Conservation (phyloP, 1,139 yeast genomes). For the Geotrichum macrosporum region DNA sequence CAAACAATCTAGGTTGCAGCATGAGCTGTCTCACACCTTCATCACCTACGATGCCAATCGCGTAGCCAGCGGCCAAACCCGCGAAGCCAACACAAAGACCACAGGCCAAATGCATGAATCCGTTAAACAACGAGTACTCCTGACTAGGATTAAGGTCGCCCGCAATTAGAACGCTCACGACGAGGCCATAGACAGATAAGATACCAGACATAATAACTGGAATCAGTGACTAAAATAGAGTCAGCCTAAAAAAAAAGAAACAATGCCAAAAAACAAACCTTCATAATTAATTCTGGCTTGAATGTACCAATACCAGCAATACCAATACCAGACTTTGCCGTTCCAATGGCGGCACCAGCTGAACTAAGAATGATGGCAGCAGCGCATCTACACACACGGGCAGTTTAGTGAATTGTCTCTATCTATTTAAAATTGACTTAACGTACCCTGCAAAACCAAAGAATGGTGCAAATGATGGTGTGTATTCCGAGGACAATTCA, state of each 20-base stretch:
- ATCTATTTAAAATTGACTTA: background rate
- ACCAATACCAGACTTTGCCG: slow-evolving; percentile 98
- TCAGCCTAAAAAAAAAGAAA: too few relatives aligned
- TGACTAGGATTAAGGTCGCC: slow-evolving; percentile 80
- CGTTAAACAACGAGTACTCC: slow-evolving; percentile 82
- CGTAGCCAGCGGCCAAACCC: slow-evolving; percentile 95
- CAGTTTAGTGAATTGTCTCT: slow-evolving; percentile 1
- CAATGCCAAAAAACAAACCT: too few relatives aligned
- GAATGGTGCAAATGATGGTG: slow-evolving; percentile 89
- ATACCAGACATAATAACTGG: slow-evolving; percentile 99
- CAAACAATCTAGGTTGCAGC: slow-evolving; percentile 95
- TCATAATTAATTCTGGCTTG: slow-evolving; percentile 70
- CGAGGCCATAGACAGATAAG: slow-evolving; percentile 91
- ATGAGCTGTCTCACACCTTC: slow-evolving; percentile 96
- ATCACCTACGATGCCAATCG: slow-evolving; percentile 98
- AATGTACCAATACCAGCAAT: slow-evolving; percentile 96
- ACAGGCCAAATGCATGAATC: slow-evolving; percentile 95
- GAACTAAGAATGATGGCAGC: slow-evolving; percentile 98
- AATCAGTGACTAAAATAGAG: too few relatives aligned
- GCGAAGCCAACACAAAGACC: slow-evolving; percentile 95
- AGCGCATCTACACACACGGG: slow-evolving; percentile 99
- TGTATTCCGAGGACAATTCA: slow-evolving; percentile 44
- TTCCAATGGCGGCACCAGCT: slow-evolving; percentile 92
- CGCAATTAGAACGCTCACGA: slow-evolving; percentile 91
- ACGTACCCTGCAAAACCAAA: slow-evolving; percentile 83